A percentile compares a stretch with the other conserved stretches of the same genome.
Conservation (phyloP, 2,329 filamentous ascomycete species). For the Apiospora hydei region DNA sequence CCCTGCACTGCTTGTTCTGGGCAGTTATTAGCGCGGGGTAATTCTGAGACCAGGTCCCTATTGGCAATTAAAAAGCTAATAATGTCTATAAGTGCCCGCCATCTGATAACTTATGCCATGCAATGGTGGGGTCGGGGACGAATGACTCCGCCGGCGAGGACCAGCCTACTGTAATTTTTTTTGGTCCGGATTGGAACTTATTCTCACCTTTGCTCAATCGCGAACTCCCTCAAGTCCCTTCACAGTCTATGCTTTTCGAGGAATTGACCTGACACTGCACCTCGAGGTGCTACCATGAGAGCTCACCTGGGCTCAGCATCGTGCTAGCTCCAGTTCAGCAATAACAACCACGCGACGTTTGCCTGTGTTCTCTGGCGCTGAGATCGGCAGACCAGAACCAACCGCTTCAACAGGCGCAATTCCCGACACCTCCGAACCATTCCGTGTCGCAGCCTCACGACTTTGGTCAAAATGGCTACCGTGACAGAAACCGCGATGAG, state of each 20-base stretch:
- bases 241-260: not conserved
- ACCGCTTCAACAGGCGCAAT: conserved; percentile 18
- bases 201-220: not conserved
- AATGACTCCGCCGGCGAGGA: conserved; percentile 15
- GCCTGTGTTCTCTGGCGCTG: not conserved
- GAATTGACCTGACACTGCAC: not conserved
- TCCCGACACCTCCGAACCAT: not conserved
- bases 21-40: conserved; percentile 5
- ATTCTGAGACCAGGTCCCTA: not conserved
- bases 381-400: conserved; percentile 14
- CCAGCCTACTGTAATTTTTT: conserved; percentile 20
- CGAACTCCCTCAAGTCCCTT: not conserved
- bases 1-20: not conserved
- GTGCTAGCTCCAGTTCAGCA: conserved; percentile 22
- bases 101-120: conserved; percentile 18
- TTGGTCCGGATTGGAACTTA: not conserved
- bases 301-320: conserved; percentile 16
- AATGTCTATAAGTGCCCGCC: not conserved
- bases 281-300: conserved; percentile 19
- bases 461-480: conserved; percentile 36
- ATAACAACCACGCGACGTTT: not conserved
- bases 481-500: conserved; percentile 32
- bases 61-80: not conserved
- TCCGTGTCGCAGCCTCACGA: not conserved
- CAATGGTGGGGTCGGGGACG: conserved; percentile 19